Percentiles rank a stretch among this genome's conserved stretches.
These are phyloP conservation scores for Pezicula carpinea DNA, from an alignment of 2,329 filamentous ascomycete genomes.

Conservation along the genomic window DNA sequence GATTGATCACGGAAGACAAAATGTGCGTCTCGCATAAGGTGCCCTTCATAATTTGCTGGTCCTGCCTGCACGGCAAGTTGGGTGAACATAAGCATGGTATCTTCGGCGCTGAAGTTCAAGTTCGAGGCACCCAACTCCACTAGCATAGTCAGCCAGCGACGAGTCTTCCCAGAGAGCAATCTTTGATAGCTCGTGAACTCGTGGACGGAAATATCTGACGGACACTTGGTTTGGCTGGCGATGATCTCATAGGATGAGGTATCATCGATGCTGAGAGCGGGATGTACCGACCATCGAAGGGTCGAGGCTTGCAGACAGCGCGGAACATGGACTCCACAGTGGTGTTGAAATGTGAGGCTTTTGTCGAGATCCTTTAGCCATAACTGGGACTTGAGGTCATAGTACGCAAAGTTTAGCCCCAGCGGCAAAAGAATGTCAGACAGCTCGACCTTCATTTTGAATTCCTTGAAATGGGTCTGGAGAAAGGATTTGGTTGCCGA, in stretches of 20 bases:
- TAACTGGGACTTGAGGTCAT: slow-evolving; percentile 19
- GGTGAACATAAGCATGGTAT: slow-evolving; percentile 43
- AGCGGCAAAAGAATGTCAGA: slow-evolving; percentile 22
- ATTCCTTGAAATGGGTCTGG: slow-evolving; percentile 28
- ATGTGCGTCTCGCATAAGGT: slow-evolving; percentile 42
- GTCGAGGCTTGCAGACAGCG: slow-evolving; percentile 18
- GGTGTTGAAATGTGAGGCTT: slow-evolving; percentile 28
- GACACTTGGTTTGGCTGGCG: slow-evolving; percentile 40
- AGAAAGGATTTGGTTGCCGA: slow-evolving; percentile 27
- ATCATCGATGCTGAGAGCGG: slow-evolving; percentile 17
- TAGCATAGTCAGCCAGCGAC: slow-evolving; percentile 43
- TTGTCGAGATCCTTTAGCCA: slow-evolving; percentile 25
- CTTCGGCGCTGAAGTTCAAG: slow-evolving; percentile 54
- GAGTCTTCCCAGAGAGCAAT: slow-evolving; percentile 35
- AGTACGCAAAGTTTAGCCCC: slow-evolving; percentile 24
- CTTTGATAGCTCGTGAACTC: slow-evolving; percentile 43
- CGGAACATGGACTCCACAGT: slow-evolving; percentile 30
- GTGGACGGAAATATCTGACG: slow-evolving; percentile 36
- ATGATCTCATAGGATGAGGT: slow-evolving; percentile 37
- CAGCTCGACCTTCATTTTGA: slow-evolving; percentile 22
- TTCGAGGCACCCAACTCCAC: slow-evolving; percentile 45
- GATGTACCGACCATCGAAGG: slow-evolving; percentile 13
- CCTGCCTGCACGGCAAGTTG: slow-evolving; percentile 53
- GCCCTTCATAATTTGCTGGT: slow-evolving; percentile 29
- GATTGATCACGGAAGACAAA: slow-evolving; percentile 39